Evolutionary conservation across 768 basidiomycete species (phyloP).

Genomic region (Collybiopsis confluens): DNA sequence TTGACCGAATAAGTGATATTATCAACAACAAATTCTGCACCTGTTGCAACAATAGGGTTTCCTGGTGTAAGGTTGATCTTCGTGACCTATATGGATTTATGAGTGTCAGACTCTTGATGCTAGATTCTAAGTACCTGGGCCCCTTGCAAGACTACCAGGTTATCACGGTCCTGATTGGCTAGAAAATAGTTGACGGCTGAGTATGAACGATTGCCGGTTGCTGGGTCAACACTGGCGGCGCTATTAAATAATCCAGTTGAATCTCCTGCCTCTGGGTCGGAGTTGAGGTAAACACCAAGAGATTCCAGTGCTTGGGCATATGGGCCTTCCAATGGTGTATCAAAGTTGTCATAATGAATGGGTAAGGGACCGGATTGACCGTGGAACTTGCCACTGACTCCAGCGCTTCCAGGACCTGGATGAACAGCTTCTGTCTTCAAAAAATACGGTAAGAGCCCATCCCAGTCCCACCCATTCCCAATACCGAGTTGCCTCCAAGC

Average conservation of each 20-base stretch:
- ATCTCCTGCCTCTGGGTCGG: slow-evolving; percentile 5
- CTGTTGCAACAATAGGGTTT: slow-evolving; percentile 28
- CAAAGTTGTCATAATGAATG: slow-evolving; percentile 1
- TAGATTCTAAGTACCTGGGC: slow-evolving; percentile 16
- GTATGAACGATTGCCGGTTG: slow-evolving; percentile 8
- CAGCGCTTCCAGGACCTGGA: neutral
- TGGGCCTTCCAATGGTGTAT: neutral
- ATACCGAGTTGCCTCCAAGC: slow-evolving; percentile 14
- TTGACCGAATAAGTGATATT: slow-evolving; percentile 25
- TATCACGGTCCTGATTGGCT: slow-evolving; percentile 10
- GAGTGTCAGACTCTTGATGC: neutral
- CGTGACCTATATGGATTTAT: slow-evolving; percentile 3
- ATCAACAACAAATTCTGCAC: slow-evolving; percentile 34
- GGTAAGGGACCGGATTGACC: slow-evolving; percentile 1
- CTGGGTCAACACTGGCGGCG: neutral
- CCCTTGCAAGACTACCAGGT: slow-evolving; percentile 22
- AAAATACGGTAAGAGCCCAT: slow-evolving; percentile 6
- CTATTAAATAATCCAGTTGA: neutral
- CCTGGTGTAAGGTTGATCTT: slow-evolving; percentile 14
- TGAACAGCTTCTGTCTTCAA: neutral
- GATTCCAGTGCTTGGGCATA: neutral
- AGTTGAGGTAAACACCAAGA: neutral
- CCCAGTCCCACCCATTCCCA: slow-evolving; percentile 10
- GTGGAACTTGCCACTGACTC: neutral
- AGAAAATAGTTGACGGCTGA: slow-evolving; percentile 4